A percentile compares a stretch with the other conserved stretches of the same genome.
Evolutionary conservation across 208 protist species (phyloP).

Genomic region (Sergeia podlipaevii): DNA sequence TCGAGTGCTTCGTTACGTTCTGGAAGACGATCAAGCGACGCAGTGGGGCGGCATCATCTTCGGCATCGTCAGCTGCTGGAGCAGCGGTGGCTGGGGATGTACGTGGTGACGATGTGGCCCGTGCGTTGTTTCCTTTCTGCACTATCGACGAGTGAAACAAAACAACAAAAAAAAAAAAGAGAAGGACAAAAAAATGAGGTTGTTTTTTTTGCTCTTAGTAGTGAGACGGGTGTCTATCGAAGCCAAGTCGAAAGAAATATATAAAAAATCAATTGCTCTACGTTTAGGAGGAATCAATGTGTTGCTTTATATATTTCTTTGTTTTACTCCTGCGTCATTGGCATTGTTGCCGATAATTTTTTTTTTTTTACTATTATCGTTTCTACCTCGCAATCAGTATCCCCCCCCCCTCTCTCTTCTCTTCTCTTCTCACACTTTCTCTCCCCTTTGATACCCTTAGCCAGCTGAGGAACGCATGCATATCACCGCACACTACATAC

Average conservation of each 20-base stretch:
- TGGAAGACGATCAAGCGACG: constrained; percentile 6
- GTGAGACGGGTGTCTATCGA: constrained; percentile 1
- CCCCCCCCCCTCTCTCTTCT: no score
- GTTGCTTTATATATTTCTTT: neutral
- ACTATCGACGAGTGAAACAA: constrained; percentile 12
- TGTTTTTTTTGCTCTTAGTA: constrained; percentile 9
- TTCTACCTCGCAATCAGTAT: no score
- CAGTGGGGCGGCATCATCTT: neutral
- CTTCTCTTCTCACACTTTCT: no score
- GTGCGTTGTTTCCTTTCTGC: constrained; percentile 12
- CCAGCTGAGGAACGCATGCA: no score
- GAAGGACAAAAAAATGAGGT: constrained; percentile 1
- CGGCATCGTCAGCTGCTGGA: no score
- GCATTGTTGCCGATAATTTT: neutral
- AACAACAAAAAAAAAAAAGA: constrained; percentile 9
- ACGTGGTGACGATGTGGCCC: no score
- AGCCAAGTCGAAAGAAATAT: no score
- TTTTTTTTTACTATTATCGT: constrained; percentile 10
- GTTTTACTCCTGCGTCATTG: neutral
- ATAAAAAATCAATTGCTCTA: no score
- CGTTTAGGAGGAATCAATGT: no score
- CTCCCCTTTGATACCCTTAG: no score
- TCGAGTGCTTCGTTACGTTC: constrained; percentile 13
- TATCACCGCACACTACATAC: no score
- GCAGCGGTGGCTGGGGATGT: no score